Evolutionary conservation across 371 early-diverging fungal genomes (phyloP), one percentile per base, ranked within the genome.

Genomic region (Cladochytrium tenue): DNA sequence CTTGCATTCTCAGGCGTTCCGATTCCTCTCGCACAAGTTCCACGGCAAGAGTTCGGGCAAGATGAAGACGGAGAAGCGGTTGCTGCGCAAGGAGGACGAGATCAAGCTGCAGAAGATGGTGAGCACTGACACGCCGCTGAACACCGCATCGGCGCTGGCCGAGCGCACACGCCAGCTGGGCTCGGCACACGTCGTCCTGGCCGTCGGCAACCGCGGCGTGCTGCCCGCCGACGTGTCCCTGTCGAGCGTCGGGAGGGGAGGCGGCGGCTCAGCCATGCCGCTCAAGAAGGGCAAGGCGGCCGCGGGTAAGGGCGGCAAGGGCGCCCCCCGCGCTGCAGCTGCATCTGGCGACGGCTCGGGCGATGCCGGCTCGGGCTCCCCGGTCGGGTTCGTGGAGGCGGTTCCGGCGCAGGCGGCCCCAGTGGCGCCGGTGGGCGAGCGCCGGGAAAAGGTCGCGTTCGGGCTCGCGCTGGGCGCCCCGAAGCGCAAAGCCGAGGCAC

Each of bases 41-140:
- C 97, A 97, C 73, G 98, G 97, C 31, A 92, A 92, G 69, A 81
- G 85, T 1, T 88, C 93, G 20, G 97, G 98, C 53, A 95, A 95
- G 72, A 85, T 88, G 76, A 97, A 97, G 86, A 92, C 91, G 3
- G 98, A 97, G 73, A 95, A 94, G 80, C 78, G 90, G 5, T 79
- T 92, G 73, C 79, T 81, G 60, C 93, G 92, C 71, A 71, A 92
- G 34, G 91, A 93, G 67, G 91, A 92, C 53, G 93, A 94, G 70
- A 85, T 88, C 56, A 83, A 85, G 62, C 76, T 90, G 68, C 75
- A 90, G 75, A 83, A 86, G 66, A 91, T 92, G 91, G 82, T 87
- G 56, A 90, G 86, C 60, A 59, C 82, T 2, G 92, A 93, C 67
- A 90, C 90, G 2, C 92, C 95, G 1, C 87, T 91, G 32, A 88